Conservation (phyloP, 202 grass and related monocot genomes). For the Sporobolus alterniflorus region DNA sequence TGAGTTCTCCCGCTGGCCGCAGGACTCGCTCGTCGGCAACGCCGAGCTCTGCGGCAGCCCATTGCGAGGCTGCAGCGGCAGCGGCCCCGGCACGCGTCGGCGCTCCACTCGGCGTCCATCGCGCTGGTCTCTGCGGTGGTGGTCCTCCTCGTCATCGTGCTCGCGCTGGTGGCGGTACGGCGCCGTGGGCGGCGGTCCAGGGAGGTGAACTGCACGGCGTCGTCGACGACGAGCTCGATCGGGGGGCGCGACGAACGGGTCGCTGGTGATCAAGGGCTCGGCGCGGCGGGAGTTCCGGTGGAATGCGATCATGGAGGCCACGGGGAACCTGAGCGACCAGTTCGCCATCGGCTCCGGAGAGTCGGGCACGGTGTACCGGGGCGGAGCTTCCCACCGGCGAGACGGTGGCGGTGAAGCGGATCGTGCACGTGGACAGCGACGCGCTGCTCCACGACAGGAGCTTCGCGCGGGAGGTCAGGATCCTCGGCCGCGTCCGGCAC, state of each 20-base stretch:
- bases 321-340: slow-evolving; percentile 80
- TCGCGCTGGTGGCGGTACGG: slow-evolving; percentile 33
- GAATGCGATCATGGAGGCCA: slow-evolving; percentile 95
- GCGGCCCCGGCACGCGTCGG: background rate
- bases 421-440: slow-evolving; percentile 60
- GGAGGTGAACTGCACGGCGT: slow-evolving; percentile 72
- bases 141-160: slow-evolving; percentile 54
- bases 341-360: slow-evolving; percentile 84
- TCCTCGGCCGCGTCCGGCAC: slow-evolving; percentile 77
- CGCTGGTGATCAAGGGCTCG: slow-evolving; percentile 67
- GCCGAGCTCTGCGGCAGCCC: slow-evolving; percentile 67
- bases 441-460: slow-evolving; percentile 64
- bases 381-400: slow-evolving; percentile 75
- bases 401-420: slow-evolving; percentile 91
- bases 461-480: slow-evolving; percentile 85
- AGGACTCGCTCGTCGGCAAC: slow-evolving; percentile 56
- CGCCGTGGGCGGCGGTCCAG: slow-evolving; percentile 3
- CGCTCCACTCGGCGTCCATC: slow-evolving; percentile 57
- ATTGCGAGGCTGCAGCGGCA: slow-evolving; percentile 44
- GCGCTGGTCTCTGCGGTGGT: slow-evolving; percentile 68
- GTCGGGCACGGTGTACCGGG: slow-evolving; percentile 81
- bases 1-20: slow-evolving; percentile 74
- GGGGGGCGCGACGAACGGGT: slow-evolving; percentile 48
- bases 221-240: slow-evolving; percentile 61
- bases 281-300: slow-evolving; percentile 79